Percentiles rank a stretch among this genome's conserved stretches.
Evolutionary conservation across 768 basidiomycete species (phyloP).

Genomic region (Epithele typhae): DNA sequence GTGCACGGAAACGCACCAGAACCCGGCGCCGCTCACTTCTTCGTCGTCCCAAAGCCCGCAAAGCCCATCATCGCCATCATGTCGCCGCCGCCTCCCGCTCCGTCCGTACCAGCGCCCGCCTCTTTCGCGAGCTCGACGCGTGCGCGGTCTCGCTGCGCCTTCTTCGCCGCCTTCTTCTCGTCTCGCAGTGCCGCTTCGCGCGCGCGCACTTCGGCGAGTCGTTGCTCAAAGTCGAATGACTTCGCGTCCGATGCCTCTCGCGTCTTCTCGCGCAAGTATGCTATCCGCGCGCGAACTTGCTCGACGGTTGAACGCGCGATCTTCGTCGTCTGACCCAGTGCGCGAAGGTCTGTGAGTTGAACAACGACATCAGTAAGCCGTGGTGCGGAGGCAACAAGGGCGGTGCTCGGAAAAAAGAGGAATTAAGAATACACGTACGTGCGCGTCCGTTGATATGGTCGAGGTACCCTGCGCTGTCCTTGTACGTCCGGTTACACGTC

Average conservation of each 20-base stretch:
- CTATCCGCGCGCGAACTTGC: slow-evolving; percentile 91
- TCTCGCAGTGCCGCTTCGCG: slow-evolving; percentile 65
- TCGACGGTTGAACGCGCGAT: slow-evolving; percentile 86
- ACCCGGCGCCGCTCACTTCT: slow-evolving; percentile 48
- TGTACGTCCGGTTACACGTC: slow-evolving; percentile 85
- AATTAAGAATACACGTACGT: slow-evolving; percentile 51
- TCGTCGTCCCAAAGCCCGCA: slow-evolving; percentile 82
- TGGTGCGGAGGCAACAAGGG: no score
- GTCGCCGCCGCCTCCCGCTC: slow-evolving; percentile 42
- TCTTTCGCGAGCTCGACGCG: slow-evolving; percentile 62
- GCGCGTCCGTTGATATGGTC: slow-evolving; percentile 94
- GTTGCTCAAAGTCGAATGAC: slow-evolving; percentile 91
- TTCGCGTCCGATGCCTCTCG: slow-evolving; percentile 79
- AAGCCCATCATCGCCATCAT: slow-evolving; percentile 90
- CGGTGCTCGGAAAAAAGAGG: neutral
- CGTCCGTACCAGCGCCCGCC: neutral
- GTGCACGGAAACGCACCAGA: no score
- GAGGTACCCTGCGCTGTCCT: slow-evolving; percentile 90
- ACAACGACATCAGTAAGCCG: neutral
- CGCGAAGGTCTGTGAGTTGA: slow-evolving; percentile 67
- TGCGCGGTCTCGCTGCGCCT: slow-evolving; percentile 70
- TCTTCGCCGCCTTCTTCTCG: slow-evolving; percentile 75
- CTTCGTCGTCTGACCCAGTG: slow-evolving; percentile 93
- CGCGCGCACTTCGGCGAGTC: slow-evolving; percentile 75
- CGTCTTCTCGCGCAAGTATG: slow-evolving; percentile 80